A percentile compares a stretch with the other conserved stretches of the same genome.
Conservation (phyloP, 2,329 filamentous ascomycete species). For the Pyrenophora tritici-repentis region DNA sequence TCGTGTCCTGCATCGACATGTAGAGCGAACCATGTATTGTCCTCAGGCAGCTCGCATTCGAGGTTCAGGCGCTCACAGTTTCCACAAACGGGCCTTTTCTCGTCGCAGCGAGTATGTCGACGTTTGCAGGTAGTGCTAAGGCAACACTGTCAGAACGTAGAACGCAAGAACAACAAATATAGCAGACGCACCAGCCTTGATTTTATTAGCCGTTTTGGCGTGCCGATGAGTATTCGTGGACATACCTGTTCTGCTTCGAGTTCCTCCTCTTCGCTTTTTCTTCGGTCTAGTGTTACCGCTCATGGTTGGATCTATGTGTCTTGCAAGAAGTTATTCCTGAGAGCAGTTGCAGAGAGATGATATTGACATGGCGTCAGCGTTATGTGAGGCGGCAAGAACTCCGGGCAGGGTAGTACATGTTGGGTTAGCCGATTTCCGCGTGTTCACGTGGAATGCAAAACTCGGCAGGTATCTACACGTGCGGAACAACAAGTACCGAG, state of each 20-base stretch:
- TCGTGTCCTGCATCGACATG: conserved; percentile 2
- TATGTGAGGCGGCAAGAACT: neutral
- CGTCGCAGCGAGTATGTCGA: conserved; percentile 44
- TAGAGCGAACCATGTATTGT: conserved; percentile 19
- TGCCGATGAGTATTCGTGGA: neutral
- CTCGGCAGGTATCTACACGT: neutral
- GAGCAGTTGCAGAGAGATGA: neutral
- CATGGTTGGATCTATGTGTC: neutral
- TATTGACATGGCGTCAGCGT: neutral
- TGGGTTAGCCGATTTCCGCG: conserved; percentile 4
- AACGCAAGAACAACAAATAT: neutral
- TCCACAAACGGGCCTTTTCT: conserved; percentile 41
- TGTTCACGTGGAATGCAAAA: conserved; percentile 2
- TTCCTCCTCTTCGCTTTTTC: conserved; percentile 31
- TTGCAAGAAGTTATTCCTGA: neutral
- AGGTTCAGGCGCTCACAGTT: conserved; percentile 39
- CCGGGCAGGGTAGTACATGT: conserved; percentile 1
- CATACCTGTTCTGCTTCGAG: conserved; percentile 32
- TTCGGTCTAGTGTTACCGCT: conserved; percentile 14
- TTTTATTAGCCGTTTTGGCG: neutral
- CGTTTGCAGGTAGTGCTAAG: conserved; percentile 42
- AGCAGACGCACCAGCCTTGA: conserved; percentile 10
- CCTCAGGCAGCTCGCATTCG: conserved; percentile 33
- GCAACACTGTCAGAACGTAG: neutral
- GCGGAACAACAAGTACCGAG: neutral